Percentiles rank a stretch among this genome's conserved stretches.
Conservation (phyloP, 1,284 basidiomycete species). For the Ceraceosorus guamensis region DNA sequence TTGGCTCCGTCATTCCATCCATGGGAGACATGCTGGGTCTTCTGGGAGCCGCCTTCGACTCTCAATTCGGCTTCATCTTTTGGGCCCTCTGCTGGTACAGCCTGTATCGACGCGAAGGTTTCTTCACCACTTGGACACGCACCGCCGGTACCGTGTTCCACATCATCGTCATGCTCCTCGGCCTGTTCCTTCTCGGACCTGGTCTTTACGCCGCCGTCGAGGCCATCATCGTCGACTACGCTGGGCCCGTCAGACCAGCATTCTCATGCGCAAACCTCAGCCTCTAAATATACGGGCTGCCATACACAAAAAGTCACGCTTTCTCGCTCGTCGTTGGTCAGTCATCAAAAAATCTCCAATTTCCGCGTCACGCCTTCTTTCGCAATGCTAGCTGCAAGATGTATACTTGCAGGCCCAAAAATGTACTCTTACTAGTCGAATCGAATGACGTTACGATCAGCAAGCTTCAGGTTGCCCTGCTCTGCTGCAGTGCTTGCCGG, state of each 20-base stretch:
- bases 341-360: no score
- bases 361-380: no score
- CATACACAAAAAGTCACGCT: no score
- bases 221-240: constrained; percentile 50
- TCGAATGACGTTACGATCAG: no score
- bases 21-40: constrained; percentile 52
- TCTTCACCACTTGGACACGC: constrained; percentile 25
- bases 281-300: not conserved
- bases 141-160: constrained; percentile 33
- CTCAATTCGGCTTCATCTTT: constrained; percentile 21
- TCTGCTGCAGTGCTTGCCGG: no score
- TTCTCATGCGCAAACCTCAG: constrained; percentile 11
- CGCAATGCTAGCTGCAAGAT: no score
- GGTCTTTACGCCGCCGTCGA: constrained; percentile 52
- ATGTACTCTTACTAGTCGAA: no score
- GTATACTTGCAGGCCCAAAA: no score
- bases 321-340: no score
- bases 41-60: constrained; percentile 34
- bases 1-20: constrained; percentile 51
- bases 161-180: constrained; percentile 47
- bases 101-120: constrained; percentile 39
- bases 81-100: constrained; percentile 48
- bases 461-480: no score
- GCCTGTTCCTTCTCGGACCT: constrained; percentile 51
- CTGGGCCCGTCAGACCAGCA: constrained; percentile 2